Evolutionary conservation across 805 yeast genomes (phyloP).

Genomic region (Candida qinlingensis): DNA sequence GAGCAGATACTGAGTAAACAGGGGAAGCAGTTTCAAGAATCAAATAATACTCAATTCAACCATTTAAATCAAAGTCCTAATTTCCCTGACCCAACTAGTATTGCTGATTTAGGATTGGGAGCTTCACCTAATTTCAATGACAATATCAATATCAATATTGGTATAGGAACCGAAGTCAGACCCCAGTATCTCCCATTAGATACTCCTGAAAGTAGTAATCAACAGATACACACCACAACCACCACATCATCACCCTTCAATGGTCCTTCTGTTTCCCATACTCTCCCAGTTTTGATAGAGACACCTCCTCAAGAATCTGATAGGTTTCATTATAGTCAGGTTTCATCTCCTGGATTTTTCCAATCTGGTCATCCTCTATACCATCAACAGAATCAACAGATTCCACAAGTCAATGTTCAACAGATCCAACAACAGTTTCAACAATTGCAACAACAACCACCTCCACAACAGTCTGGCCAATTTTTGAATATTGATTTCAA

Average conservation of each 20-base stretch:
- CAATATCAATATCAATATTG: background rate
- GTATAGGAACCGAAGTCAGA: background rate
- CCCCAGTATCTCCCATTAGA: background rate
- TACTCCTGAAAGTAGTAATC: background rate
- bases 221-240: background rate
- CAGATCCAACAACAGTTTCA: background rate
- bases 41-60: too few relatives aligned
- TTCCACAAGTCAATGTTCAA: background rate
- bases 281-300: conserved; percentile 7
- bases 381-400: background rate
- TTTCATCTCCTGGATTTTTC: background rate
- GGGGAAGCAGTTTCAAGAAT: background rate
- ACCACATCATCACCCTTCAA: background rate
- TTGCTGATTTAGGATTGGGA: background rate
- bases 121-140: background rate
- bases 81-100: too few relatives aligned
- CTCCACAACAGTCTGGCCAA: background rate
- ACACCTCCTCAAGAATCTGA: conserved; percentile 7
- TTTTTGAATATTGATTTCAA: conserved; percentile 16
- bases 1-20: background rate
- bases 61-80: too few relatives aligned
- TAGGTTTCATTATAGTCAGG: background rate
- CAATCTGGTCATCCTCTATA: background rate
- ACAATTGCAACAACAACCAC: background rate
- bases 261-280: background rate